Base-by-base conservation (phyloP, 2,329 filamentous ascomycete genomes). In the Diaporthe citriasiana region DNA sequence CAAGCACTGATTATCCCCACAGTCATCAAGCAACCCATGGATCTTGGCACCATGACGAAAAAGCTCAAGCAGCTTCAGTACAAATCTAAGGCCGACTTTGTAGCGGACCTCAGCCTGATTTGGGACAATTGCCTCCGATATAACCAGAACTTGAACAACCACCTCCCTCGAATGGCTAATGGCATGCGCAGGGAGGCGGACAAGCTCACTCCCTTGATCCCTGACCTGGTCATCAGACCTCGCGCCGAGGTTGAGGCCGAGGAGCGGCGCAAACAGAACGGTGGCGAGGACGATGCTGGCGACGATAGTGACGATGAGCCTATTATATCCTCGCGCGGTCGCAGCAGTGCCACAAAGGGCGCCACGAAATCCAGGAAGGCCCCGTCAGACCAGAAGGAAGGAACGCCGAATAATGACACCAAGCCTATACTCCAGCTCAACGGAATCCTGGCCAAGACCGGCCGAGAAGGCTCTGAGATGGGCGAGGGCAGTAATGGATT, bases 151-250 rank as follows among this genome's bases (percentile, higher is more conserved):
- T 93, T 95, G 78, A 92, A 92, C 75, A 95, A 98, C 80, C 94
- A 94, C 35, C 87, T 98, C 66, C 91, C 97, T 56, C 95, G 97
- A 81, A 97, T 98, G 88, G 97, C 97, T 17, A 92, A 97, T 74
- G 94, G 95, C 77, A 98, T 99, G 97, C 92, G 95, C 78, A 98
- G 97, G 82, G 95, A 98, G 84, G 97, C 97, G 0, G 96, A 98
- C 84, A 98, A 98, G 83, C 90, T 99, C 55, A 95, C 98, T 19
- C 95, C 95, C 8, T 86, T 98, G 53, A 99, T 99, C 76, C 97
- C 97, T 0, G 97, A 99, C 77, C 93, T 99, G 77, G 89, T 92
- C 33, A 95, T 99, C 76, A 90, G 95, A 77, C 94, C 97, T 77
- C 93, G 97, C 76, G 97, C 95, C 25, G 97, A 98, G 81, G 95